phyloP scores from a whole-genome alignment of 441 rosid species.

The Metrosideros polymorpha region DNA sequence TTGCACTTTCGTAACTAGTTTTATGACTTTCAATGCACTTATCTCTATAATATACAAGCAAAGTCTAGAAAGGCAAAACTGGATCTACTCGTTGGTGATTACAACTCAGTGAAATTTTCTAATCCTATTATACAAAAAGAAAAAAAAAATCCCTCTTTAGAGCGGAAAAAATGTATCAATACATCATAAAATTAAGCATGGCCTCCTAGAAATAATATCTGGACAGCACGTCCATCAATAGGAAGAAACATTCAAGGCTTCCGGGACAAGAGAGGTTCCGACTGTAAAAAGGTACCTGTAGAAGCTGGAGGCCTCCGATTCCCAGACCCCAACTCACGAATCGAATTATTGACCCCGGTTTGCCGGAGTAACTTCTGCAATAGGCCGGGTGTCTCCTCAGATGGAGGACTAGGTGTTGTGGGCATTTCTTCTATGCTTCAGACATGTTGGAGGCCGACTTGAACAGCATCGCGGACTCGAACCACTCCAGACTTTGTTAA shows the following conservation, averaged over 20 bases:
- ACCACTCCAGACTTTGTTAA: conserved; percentile 61
- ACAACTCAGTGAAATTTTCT: too few relatives aligned
- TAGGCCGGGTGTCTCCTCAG: conserved; percentile 26
- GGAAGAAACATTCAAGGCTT: conserved; percentile 15
- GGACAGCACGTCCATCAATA: background rate
- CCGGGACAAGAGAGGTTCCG: conserved; percentile 37
- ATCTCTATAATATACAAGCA: too few relatives aligned
- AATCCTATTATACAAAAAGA: too few relatives aligned
- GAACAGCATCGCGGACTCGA: conserved; percentile 91
- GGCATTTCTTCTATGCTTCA: conserved; percentile 32
- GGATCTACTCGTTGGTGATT: too few relatives aligned
- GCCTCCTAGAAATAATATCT: background rate
- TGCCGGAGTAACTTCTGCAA: conserved; percentile 29
- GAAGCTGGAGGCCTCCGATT: conserved; percentile 1
- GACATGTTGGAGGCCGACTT: conserved; percentile 77
- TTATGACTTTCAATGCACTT: too few relatives aligned
- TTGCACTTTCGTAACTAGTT: too few relatives aligned
- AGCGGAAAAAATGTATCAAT: background rate
- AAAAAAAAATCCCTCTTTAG: too few relatives aligned
- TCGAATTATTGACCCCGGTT: conserved; percentile 24
- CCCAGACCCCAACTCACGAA: conserved; percentile 43
- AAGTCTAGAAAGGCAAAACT: background rate
- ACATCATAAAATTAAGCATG: background rate
- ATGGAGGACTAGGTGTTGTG: conserved; percentile 7
- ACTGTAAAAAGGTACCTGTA: conserved; percentile 13